Evolutionary conservation across 495 filamentous ascomycete species (phyloP).

Genomic region (Trichoderma gamsii): DNA sequence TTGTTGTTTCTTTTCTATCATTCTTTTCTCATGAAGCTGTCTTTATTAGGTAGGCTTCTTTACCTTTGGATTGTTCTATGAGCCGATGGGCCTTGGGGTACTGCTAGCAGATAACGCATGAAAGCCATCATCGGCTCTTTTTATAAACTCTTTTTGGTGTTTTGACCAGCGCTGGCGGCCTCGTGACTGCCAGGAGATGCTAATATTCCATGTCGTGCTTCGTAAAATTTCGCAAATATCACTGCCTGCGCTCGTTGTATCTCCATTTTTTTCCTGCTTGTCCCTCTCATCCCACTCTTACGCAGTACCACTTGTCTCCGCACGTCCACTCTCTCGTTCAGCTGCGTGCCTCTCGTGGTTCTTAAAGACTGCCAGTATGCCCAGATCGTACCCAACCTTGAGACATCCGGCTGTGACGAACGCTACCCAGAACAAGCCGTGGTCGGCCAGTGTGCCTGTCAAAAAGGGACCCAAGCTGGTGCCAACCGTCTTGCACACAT

Average conservation of each 20-base stretch:
- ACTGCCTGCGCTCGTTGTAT: not conserved
- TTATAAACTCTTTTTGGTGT: too few species aligned
- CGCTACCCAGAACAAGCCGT: slow-evolving; percentile 59
- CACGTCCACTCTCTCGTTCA: not conserved
- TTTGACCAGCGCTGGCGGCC: too few species aligned
- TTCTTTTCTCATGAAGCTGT: too few species aligned
- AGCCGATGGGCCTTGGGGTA: too few species aligned
- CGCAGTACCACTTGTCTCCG: not conserved
- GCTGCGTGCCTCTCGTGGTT: slow-evolving; percentile 11
- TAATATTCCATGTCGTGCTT: not conserved
- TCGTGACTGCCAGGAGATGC: not conserved
- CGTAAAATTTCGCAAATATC: not conserved
- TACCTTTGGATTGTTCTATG: too few species aligned
- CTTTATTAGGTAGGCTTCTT: too few species aligned
- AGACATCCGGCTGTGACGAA: slow-evolving; percentile 62
- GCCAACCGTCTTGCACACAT: slow-evolving; percentile 59
- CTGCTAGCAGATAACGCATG: too few species aligned
- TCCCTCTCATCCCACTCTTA: not conserved
- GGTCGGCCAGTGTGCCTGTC: slow-evolving; percentile 62
- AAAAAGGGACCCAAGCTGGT: slow-evolving; percentile 59
- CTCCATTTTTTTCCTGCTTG: not conserved
- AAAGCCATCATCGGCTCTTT: too few species aligned
- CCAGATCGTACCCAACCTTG: slow-evolving; percentile 67
- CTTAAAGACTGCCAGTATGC: slow-evolving; percentile 56
- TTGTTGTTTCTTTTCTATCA: too few species aligned